Base-by-base conservation (phyloP, 164 flowering plant species). In the Akebia trifoliata region DNA sequence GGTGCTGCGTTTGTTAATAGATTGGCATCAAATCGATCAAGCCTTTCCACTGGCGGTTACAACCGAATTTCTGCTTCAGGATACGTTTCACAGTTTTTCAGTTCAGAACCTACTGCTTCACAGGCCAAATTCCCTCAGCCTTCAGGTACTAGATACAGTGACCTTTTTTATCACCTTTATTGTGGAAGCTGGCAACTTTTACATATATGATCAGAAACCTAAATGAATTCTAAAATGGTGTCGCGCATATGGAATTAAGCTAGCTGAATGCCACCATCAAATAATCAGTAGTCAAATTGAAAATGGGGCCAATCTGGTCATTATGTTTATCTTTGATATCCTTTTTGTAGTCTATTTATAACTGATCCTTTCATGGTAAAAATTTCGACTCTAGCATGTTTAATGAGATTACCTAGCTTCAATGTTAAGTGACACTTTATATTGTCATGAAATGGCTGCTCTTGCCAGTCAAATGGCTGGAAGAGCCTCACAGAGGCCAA, bases 61-160 rank as follows among this genome's bases (percentile, higher is more conserved):
- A 83, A 66, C 57, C 81, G 73, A 31, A 66, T 73, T 45, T 79
- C 81, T 74, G 87, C 90, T 53, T 76, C 92, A 38, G 81, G 90
- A 64, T 82, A 86, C 63, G 86, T 83, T 58, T 78, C 95, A 28
- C 81, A 81, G 34, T 83, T 90, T 74, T 82, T 90, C 62, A 79
- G 80, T 65, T 63, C 85, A 46, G 84, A 76, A 68, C 83, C 87
- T 65, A 77, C 83, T 53, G 47, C 83, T 56, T 72, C 80, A 62
- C 70, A 61, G 54, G 50, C 81, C 48, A 76, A 71, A 59, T 76
- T 76, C 63, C 52, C 73, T 12, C 86, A 74, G 65, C 72, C 88
- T 5, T 69, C 87, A 65, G 95, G 96, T 86, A 77, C 8, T 56
- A 48, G 29, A 20, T 36, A 5, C 24, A 2, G 2, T 40, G 8